These are phyloP conservation scores for Candida koratica DNA, from an alignment of 805 yeast species.

Conservation along the genomic window DNA sequence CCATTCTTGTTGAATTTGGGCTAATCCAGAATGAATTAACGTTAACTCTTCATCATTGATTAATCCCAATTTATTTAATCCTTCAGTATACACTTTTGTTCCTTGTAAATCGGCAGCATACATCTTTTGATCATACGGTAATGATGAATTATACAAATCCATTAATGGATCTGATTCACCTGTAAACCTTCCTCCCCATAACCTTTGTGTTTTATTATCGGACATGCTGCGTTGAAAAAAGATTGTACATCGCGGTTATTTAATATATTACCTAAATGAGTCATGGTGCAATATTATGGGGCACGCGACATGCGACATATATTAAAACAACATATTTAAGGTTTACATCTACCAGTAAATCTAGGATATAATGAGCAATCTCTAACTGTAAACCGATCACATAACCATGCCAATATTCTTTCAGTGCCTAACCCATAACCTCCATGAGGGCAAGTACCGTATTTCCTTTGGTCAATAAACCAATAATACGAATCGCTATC, in stretches of 20 bases:
- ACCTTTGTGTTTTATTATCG: constrained; percentile 59
- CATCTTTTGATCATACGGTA: constrained; percentile 95
- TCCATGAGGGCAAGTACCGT: constrained; percentile 98
- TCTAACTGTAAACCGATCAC: constrained; percentile 96
- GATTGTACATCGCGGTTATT: constrained; percentile 15
- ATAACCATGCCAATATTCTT: constrained; percentile 96
- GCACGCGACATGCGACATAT: neutral
- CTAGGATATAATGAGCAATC: constrained; percentile 98
- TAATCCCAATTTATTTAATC: constrained; percentile 74
- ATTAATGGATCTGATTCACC: constrained; percentile 96
- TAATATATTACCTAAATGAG: constrained; percentile 5
- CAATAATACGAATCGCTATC: constrained; percentile 84
- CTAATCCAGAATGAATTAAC: constrained; percentile 83
- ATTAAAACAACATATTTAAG: constrained; percentile 40
- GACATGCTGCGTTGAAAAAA: constrained; percentile 7
- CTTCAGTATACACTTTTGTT: constrained; percentile 87
- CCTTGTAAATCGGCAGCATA: constrained; percentile 92
- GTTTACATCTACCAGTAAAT: constrained; percentile 96
- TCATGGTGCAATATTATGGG: constrained; percentile 5
- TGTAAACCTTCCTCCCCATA: constrained; percentile 99
- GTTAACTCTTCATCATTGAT: constrained; percentile 66
- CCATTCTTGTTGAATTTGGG: constrained; percentile 78
- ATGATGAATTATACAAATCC: constrained; percentile 95
- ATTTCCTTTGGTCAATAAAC: constrained; percentile 93
- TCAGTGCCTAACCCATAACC: constrained; percentile 99